Conservation (phyloP, 139 green algal genomes). For the Volvox reticuliferus region DNA sequence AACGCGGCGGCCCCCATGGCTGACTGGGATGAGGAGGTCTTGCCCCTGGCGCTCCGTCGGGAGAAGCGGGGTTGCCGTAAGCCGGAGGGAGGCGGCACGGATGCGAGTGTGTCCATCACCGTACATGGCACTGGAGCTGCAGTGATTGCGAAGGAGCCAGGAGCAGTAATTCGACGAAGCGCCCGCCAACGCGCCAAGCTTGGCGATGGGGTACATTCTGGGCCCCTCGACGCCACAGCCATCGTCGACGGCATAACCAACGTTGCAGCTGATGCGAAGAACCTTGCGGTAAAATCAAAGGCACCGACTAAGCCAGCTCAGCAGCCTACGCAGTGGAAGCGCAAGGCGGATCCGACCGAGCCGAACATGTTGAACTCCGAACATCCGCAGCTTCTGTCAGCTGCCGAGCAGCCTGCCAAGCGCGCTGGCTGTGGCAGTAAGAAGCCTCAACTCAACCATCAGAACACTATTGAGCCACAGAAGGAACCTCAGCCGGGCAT, state of each 20-base stretch:
- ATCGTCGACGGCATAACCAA: background rate
- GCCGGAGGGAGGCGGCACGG: background rate
- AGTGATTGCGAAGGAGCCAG: background rate
- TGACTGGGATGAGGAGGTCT: background rate
- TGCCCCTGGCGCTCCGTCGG: constrained; percentile 17
- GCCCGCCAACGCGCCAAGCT: background rate
- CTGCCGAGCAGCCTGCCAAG: background rate
- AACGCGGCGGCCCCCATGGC: background rate
- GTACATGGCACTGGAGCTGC: background rate
- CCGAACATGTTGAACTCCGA: background rate
- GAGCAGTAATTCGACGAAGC: background rate
- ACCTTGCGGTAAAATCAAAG: too few relatives aligned
- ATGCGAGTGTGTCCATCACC: background rate
- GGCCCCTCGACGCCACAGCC: background rate
- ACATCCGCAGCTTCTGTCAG: background rate
- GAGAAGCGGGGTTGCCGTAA: background rate
- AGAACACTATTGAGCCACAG: background rate
- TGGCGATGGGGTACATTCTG: background rate
- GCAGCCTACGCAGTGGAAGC: background rate
- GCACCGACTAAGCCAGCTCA: too few relatives aligned
- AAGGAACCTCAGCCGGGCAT: too few relatives aligned
- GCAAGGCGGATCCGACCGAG: background rate
- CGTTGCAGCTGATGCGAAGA: background rate
- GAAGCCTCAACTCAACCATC: background rate
- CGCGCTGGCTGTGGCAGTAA: background rate